phyloP scores from a whole-genome alignment of 2,329 filamentous ascomycete genomes.

The Botrytis tulipae region DNA sequence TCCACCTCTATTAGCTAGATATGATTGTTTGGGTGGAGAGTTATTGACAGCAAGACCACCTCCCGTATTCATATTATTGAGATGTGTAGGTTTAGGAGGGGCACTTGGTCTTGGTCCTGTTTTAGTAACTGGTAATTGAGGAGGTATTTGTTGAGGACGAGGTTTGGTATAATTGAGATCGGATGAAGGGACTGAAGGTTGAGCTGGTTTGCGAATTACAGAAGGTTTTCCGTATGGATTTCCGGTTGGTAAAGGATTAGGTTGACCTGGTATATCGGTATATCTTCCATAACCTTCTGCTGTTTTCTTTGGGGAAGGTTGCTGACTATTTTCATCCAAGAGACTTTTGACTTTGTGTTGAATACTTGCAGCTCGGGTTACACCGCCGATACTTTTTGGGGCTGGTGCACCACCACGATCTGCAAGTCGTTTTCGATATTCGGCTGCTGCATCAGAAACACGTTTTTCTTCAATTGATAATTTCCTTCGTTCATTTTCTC shows the following conservation, averaged over 20 bases:
- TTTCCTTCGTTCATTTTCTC: conserved; percentile 80
- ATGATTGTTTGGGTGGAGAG: conserved; percentile 43
- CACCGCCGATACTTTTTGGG: conserved; percentile 56
- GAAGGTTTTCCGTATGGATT: conserved; percentile 36
- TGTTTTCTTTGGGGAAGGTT: conserved; percentile 60
- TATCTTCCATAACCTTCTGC: conserved; percentile 89
- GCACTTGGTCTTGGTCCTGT: conserved; percentile 50
- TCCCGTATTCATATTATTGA: conserved; percentile 53
- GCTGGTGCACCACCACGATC: conserved; percentile 52
- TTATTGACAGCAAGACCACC: conserved; percentile 41
- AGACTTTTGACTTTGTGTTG: conserved; percentile 87
- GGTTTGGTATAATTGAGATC: conserved; percentile 34
- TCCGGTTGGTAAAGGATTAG: conserved; percentile 24
- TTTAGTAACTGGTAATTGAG: conserved; percentile 32
- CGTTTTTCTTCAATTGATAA: conserved; percentile 86
- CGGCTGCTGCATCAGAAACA: conserved; percentile 83
- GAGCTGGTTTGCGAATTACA: conserved; percentile 46
- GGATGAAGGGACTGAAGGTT: conserved; percentile 26
- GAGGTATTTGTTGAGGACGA: conserved; percentile 30
- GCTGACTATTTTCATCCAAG: conserved; percentile 71
- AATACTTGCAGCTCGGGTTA: conserved; percentile 75
- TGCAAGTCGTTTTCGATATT: conserved; percentile 76
- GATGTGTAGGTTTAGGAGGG: conserved; percentile 60
- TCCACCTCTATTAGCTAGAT: conserved; percentile 42
- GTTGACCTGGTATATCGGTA: conserved; percentile 51